Evolutionary conservation across 2,329 filamentous ascomycete genomes (phyloP).

Genomic region (Stachybotrys echinatus): DNA sequence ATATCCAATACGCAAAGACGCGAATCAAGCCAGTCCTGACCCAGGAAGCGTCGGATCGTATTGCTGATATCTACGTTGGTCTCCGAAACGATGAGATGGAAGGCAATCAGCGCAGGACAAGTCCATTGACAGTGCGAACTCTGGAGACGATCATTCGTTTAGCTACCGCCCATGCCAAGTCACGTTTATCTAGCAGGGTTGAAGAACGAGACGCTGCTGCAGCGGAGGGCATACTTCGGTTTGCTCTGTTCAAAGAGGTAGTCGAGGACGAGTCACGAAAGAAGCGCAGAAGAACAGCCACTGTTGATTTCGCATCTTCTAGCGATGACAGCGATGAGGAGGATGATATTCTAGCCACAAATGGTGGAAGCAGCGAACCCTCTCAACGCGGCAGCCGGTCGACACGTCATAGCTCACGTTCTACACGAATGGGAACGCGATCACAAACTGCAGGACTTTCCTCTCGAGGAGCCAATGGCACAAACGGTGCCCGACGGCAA

Average conservation of each 20-base stretch:
- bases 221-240: conserved; percentile 85
- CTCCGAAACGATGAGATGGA: conserved; percentile 94
- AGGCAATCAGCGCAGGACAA: conserved; percentile 87
- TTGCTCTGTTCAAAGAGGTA: conserved; percentile 96
- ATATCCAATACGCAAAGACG: conserved; percentile 95
- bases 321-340: conserved; percentile 56
- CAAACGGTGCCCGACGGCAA: conserved; percentile 15
- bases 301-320: conserved; percentile 51
- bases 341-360: conserved; percentile 44
- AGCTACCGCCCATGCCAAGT: conserved; percentile 91
- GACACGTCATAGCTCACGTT: conserved; percentile 16
- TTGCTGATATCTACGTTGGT: conserved; percentile 84
- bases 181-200: conserved; percentile 79
- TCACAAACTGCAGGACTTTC: conserved; percentile 5
- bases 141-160: conserved; percentile 97
- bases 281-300: conserved; percentile 69
- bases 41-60: conserved; percentile 86
- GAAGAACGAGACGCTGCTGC: conserved; percentile 84
- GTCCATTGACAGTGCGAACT: conserved; percentile 93
- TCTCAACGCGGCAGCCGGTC: conserved; percentile 41
- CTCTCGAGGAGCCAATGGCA: conserved; percentile 14
- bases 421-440: conserved; percentile 20
- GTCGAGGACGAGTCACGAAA: conserved; percentile 74
- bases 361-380: conserved; percentile 53
- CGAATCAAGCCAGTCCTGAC: conserved; percentile 86